A percentile compares a stretch with the other conserved stretches of the same genome.
Evolutionary conservation across 441 rosid species (phyloP).

Genomic region (Populus tomentosa): DNA sequence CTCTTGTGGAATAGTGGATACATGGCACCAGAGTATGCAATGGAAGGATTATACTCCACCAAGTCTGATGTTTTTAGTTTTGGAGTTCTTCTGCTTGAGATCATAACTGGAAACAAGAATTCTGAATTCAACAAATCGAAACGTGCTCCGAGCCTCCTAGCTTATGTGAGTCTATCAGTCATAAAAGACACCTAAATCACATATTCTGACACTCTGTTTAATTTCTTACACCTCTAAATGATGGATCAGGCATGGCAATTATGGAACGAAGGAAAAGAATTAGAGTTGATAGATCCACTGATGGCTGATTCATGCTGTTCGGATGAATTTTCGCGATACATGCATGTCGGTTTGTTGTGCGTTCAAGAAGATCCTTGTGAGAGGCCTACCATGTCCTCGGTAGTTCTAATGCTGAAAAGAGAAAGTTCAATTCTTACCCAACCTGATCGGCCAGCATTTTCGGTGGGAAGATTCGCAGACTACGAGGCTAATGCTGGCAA

Average conservation of each 20-base stretch:
- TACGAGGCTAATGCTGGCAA: not conserved
- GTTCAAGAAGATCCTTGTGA: constrained; percentile 35
- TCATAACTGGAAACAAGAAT: constrained; percentile 32
- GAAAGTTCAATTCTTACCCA: constrained; percentile 10
- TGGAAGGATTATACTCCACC: too few species aligned
- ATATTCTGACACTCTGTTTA: not conserved
- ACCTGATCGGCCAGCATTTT: constrained; percentile 31
- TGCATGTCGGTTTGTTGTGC: constrained; percentile 31
- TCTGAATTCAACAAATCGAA: constrained; percentile 19
- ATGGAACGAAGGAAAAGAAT: constrained; percentile 29
- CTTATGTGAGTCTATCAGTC: constrained; percentile 23
- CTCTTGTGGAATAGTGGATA: constrained; percentile 9
- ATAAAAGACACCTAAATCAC: not conserved
- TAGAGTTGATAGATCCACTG: constrained; percentile 36
- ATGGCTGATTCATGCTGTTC: constrained; percentile 13
- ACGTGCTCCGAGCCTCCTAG: constrained; percentile 17
- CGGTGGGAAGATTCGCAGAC: constrained; percentile 16
- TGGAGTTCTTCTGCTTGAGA: constrained; percentile 48
- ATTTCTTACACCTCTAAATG: not conserved
- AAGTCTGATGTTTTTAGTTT: not conserved
- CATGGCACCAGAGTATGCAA: too few species aligned
- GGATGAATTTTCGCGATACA: constrained; percentile 25
- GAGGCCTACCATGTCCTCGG: constrained; percentile 40
- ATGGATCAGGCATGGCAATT: constrained; percentile 37
- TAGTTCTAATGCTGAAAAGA: constrained; percentile 3